Base-by-base conservation (phyloP, 768 basidiomycete genomes). In the Pulveroboletus sp. region DNA sequence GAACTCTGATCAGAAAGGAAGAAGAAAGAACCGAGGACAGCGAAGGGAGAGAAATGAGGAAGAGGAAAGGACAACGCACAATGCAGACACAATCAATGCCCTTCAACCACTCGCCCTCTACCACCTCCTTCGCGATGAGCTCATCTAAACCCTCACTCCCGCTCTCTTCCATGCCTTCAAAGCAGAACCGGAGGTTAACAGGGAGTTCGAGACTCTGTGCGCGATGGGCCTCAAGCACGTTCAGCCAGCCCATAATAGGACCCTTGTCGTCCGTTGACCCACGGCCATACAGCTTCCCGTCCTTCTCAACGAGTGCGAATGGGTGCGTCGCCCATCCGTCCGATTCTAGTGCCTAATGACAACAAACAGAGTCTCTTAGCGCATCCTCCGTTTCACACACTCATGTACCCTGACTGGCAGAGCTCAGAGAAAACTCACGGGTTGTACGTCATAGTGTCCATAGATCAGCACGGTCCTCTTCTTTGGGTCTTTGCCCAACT, bases 161-260 rank as follows among this genome's bases (percentile, higher is more conserved):
- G 54, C 79, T 86, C 73, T 98, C 95, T 67, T 98, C 95, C 94
- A 96, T 98, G 5, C 89, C 94, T 67, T 98, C 95, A 59, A 98
- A 93, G 75, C 89, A 91, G 74, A 89, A 84, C 56, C 82, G 81
- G 48, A 97, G 69, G 65, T 97, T 96, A 26, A 97, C 92, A 1
- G 94, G 94, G 17, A 96, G 77, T 32, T 81, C 79, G 39, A 81
- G 72, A 17, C 79, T 74, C 39, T 79, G 78, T 46, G 81, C 71
- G 43, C 78, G 71, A 50, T 95, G 92, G 48, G 89, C 93, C 59
- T 95, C 85, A 39, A 96, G 75, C 39, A 93, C 85, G 62, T 93
- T 93, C 50, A 95, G 68, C 92, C 92, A 94, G 12, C 87, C 92
- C 8, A 91, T 70, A 37, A 94, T 75, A 12, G 91, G 91, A 0